Evolutionary conservation across 805 yeast species (phyloP).

Genomic region (Barnettozyma vustinii): DNA sequence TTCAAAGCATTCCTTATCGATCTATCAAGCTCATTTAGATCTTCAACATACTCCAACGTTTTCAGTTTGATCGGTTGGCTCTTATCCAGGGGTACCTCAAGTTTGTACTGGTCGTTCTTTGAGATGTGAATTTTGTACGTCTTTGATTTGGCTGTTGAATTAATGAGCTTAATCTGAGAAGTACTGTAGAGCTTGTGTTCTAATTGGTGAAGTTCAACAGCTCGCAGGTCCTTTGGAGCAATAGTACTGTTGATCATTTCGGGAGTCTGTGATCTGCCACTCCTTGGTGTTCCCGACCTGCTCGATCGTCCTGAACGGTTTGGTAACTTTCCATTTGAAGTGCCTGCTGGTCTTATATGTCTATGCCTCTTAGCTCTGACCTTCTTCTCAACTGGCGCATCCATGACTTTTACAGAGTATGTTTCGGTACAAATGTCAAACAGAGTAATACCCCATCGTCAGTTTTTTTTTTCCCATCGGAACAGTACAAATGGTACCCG

Average conservation of each 20-base stretch:
- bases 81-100: constrained; percentile 17
- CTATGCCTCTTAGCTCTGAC: neutral
- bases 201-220: constrained; percentile 12
- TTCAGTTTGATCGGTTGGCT: constrained; percentile 5
- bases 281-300: neutral
- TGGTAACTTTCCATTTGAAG: neutral
- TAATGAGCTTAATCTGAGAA: constrained; percentile 16
- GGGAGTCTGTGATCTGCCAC: neutral
- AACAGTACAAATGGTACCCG: neutral
- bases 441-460: neutral
- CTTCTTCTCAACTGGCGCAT: neutral
- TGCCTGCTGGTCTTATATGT: neutral
- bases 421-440: neutral
- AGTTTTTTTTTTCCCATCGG: neutral
- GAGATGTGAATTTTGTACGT: constrained; percentile 13
- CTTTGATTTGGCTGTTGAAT: constrained; percentile 16
- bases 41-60: neutral
- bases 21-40: neutral
- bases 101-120: constrained; percentile 13
- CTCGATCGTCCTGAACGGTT: neutral
- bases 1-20: constrained; percentile 13
- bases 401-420: neutral
- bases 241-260: neutral
- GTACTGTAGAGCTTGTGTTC: constrained; percentile 9
- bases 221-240: constrained; percentile 4